Evolutionary conservation across 2,329 filamentous ascomycete species (phyloP).

Genomic region (Fusarium denticulatum): DNA sequence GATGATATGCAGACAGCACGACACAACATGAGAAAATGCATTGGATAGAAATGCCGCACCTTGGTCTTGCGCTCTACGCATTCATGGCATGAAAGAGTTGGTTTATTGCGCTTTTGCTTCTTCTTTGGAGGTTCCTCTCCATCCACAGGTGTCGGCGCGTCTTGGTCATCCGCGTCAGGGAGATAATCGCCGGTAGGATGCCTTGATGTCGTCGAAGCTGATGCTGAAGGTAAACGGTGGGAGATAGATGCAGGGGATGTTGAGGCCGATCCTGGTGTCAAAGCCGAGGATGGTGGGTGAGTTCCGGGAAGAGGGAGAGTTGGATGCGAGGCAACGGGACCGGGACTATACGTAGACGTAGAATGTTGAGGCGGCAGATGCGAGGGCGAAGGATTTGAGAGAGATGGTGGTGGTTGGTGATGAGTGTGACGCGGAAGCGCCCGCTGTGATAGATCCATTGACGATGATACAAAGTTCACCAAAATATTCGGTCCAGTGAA

Average conservation of each 20-base stretch:
- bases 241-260: conserved; percentile 43
- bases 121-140: conserved; percentile 63
- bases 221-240: conserved; percentile 38
- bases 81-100: conserved; percentile 80
- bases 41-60: conserved; percentile 52
- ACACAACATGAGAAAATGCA: conserved; percentile 5
- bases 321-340: conserved; percentile 14
- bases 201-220: conserved; percentile 29
- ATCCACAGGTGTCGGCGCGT: conserved; percentile 33
- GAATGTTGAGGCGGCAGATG: conserved; percentile 33
- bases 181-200: conserved; percentile 33
- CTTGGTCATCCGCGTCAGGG: conserved; percentile 33
- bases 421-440: conserved; percentile 40
- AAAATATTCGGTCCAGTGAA: conserved; percentile 14
- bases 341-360: conserved; percentile 36
- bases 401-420: conserved; percentile 26
- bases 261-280: conserved; percentile 44
- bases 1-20: background rate
- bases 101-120: conserved; percentile 87
- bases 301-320: conserved; percentile 31
- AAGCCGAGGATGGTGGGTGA: conserved; percentile 30
- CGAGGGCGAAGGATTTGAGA: conserved; percentile 32
- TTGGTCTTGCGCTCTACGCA: conserved; percentile 87
- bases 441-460: conserved; percentile 45
- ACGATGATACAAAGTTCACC: conserved; percentile 10